phyloP scores from a whole-genome alignment of 208 protist species.

The Crithidia thermophila region DNA sequence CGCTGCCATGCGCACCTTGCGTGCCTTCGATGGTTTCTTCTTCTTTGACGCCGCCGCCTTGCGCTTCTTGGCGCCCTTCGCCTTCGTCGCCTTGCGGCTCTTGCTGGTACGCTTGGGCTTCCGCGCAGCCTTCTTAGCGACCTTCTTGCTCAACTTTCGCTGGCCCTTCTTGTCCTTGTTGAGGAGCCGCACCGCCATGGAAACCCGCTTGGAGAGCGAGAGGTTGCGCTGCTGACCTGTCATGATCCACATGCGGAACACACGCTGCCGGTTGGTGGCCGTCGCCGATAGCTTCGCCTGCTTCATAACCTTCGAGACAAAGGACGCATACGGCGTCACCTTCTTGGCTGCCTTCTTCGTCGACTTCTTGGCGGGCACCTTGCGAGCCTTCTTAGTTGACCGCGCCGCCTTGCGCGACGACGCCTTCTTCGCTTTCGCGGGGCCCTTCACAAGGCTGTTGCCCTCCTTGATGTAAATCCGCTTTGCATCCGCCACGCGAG shows the following conservation, averaged over 20 bases:
- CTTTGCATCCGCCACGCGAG: constrained; percentile 21
- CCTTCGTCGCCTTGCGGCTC: constrained; percentile 13
- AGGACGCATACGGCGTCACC: constrained; percentile 23
- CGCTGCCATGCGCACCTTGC: too few species aligned
- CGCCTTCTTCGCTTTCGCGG: background rate
- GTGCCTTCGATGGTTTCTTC: constrained; percentile 5
- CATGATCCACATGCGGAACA: constrained; percentile 35
- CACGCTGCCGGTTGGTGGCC: constrained; percentile 7
- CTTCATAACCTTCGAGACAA: constrained; percentile 28
- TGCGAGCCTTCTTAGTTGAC: background rate
- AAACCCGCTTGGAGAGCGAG: constrained; percentile 21
- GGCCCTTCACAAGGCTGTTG: background rate
- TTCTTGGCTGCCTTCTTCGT: constrained; percentile 5
- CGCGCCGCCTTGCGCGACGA: background rate
- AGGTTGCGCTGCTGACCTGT: constrained; percentile 27
- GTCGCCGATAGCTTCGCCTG: constrained; percentile 19
- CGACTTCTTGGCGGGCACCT: background rate
- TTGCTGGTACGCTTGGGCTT: too few species aligned
- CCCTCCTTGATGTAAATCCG: constrained; percentile 17
- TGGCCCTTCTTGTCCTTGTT: constrained; percentile 10
- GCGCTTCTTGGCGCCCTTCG: constrained; percentile 3
- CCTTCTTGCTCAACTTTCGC: constrained; percentile 10
- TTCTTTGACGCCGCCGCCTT: background rate
- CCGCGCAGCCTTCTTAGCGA: constrained; percentile 11
- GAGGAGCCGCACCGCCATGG: constrained; percentile 38